Evolutionary conservation across 1,284 basidiomycete genomes (phyloP).

Genomic region (Sphagnurus paluster): DNA sequence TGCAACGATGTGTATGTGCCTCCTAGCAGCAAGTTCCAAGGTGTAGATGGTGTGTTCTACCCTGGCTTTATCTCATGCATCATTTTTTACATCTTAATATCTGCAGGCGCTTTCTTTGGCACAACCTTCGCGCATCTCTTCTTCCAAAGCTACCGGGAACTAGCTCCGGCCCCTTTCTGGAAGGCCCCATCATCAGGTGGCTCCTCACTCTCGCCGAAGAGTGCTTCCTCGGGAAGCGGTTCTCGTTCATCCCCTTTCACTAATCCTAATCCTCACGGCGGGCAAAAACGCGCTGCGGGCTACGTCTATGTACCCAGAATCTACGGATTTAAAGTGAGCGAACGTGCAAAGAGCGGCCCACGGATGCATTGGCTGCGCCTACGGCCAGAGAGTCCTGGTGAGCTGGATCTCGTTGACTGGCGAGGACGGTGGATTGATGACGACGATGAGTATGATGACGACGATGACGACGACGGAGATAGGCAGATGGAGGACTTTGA

Average conservation of each 20-base stretch:
- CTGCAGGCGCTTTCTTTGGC: constrained; percentile 94
- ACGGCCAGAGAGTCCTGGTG: constrained; percentile 77
- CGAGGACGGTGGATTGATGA: constrained; percentile 83
- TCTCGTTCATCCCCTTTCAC: constrained; percentile 59
- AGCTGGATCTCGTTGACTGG: constrained; percentile 87
- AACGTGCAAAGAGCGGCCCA: constrained; percentile 86
- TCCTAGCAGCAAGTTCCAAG: constrained; percentile 93
- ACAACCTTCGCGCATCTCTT: constrained; percentile 98
- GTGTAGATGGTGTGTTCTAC: constrained; percentile 83
- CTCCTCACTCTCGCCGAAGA: constrained; percentile 56
- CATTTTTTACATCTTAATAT: constrained; percentile 16
- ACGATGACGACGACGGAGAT: constrained; percentile 65
- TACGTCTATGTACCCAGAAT: constrained; percentile 92
- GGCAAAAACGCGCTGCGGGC: constrained; percentile 83
- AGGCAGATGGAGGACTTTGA: constrained; percentile 83
- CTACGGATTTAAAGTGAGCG: constrained; percentile 89
- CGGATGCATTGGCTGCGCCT: constrained; percentile 96
- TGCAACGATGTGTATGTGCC: constrained; percentile 98
- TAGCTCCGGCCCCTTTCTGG: constrained; percentile 86
- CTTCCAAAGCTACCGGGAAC: constrained; percentile 95
- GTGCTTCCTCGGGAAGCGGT: constrained; percentile 45
- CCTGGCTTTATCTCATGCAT: constrained; percentile 2
- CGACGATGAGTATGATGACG: constrained; percentile 61
- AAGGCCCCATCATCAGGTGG: constrained; percentile 52
- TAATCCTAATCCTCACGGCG: constrained; percentile 84